Percentiles rank a stretch among this genome's conserved stretches.
These are phyloP conservation scores for Musa beccarii DNA, from an alignment of 176 grass and related monocot genomes.

Conservation along the genomic window DNA sequence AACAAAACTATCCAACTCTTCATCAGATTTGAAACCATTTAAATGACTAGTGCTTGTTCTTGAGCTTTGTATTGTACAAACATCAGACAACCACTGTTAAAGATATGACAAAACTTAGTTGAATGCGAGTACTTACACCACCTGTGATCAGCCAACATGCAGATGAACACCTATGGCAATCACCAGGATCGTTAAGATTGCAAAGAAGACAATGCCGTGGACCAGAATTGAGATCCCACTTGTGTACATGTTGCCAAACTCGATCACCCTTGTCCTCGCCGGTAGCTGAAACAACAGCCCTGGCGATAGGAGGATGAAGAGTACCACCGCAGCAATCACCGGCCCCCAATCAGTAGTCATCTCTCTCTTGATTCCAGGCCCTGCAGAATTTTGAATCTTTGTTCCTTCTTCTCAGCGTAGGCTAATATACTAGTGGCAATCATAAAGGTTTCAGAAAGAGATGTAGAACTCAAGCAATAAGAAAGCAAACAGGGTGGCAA, in stretches of 20 bases:
- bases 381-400: background rate
- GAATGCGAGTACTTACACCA: too few species aligned
- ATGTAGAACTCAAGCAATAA: background rate
- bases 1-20: too few species aligned
- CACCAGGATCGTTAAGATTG: conserved; percentile 28
- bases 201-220: conserved; percentile 35
- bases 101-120: too few species aligned
- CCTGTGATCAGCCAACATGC: conserved; percentile 15
- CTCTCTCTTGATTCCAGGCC: background rate
- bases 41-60: too few species aligned
- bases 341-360: conserved; percentile 43
- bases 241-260: conserved; percentile 52
- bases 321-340: conserved; percentile 31
- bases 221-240: conserved; percentile 43
- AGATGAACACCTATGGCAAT: conserved; percentile 41
- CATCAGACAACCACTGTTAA: too few species aligned
- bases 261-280: conserved; percentile 29
- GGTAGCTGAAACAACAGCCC: conserved; percentile 46
- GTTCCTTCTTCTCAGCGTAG: background rate
- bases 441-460: background rate
- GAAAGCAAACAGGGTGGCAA: background rate
- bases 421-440: background rate
- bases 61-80: too few species aligned
- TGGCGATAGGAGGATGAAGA: conserved; percentile 50
- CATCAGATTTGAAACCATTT: too few species aligned